Percentiles rank a stretch among this genome's conserved stretches.
Conservation (phyloP, 129 eudicot species). For the Helianthus annuus region DNA sequence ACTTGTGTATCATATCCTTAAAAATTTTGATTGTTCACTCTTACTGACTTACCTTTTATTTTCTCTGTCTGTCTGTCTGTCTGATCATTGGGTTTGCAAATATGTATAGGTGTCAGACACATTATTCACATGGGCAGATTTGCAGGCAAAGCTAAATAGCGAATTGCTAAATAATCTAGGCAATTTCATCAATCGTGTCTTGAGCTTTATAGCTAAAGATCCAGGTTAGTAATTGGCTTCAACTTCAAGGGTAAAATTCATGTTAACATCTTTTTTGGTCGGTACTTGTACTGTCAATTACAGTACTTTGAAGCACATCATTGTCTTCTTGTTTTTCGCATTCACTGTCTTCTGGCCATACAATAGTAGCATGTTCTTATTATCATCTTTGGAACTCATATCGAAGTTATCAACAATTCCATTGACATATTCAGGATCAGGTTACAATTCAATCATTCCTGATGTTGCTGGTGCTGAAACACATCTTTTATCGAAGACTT, state of each 20-base stretch:
- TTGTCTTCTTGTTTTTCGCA: too few species aligned
- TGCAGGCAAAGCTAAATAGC: constrained; percentile 85
- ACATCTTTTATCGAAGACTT: constrained; percentile 59
- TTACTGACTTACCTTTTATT: neutral
- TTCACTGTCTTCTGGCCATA: too few species aligned
- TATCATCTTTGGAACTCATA: neutral
- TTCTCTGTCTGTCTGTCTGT: neutral
- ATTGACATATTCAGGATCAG: constrained; percentile 52
- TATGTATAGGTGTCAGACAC: constrained; percentile 95
- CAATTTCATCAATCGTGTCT: constrained; percentile 85
- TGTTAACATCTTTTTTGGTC: too few species aligned
- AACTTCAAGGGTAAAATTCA: too few species aligned
- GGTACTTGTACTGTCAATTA: too few species aligned
- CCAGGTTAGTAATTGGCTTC: constrained; percentile 43
- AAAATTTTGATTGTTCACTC: neutral
- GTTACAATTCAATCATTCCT: constrained; percentile 82
- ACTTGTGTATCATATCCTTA: constrained; percentile 9
- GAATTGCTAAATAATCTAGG: constrained; percentile 86
- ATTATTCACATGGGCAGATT: constrained; percentile 83
- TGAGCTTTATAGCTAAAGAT: constrained; percentile 94
- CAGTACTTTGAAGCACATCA: too few species aligned
- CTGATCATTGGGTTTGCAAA: constrained; percentile 4
- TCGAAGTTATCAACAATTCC: neutral
- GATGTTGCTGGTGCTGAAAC: constrained; percentile 71
- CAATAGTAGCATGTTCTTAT: too few species aligned